Evolutionary conservation across 2,329 filamentous ascomycete species (phyloP).

Genomic region (Madurella fahalii): DNA sequence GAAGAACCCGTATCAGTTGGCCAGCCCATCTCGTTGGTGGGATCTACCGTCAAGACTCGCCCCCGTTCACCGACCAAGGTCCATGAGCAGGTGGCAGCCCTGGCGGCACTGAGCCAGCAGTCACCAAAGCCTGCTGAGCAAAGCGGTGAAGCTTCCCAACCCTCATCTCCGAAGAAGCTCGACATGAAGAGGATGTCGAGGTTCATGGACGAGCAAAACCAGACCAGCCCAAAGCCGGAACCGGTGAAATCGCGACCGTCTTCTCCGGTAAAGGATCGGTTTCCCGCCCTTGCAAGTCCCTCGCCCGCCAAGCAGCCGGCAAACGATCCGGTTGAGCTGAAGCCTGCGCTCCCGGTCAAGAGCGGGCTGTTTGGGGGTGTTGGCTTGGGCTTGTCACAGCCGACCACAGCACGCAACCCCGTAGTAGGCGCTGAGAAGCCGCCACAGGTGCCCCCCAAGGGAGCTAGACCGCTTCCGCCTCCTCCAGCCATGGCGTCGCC

Average conservation of each 20-base stretch:
- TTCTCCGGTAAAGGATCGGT: constrained; percentile 33
- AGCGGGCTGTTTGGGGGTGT: constrained; percentile 32
- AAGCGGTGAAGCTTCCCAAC: constrained; percentile 34
- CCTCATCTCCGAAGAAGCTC: constrained; percentile 54
- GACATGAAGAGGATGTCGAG: constrained; percentile 56
- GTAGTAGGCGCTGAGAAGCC: constrained; percentile 6
- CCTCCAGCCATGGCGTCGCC: constrained; percentile 13
- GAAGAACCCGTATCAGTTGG: constrained; percentile 23
- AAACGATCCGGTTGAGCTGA: constrained; percentile 27
- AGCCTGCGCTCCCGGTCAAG: constrained; percentile 37
- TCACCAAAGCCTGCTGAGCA: constrained; percentile 22
- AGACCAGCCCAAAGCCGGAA: constrained; percentile 28
- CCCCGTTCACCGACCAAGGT: constrained; percentile 31
- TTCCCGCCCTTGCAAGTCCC: constrained; percentile 25
- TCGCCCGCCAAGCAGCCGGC: constrained; percentile 28
- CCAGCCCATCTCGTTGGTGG: constrained; percentile 26
- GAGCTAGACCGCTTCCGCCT: constrained; percentile 31
- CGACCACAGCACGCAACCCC: constrained; percentile 6
- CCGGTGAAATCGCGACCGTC: constrained; percentile 27
- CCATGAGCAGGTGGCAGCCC: constrained; percentile 32
- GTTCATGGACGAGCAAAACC: constrained; percentile 48
- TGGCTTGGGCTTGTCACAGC: constrained; percentile 15
- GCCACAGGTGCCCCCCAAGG: constrained; percentile 17
- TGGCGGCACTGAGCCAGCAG: constrained; percentile 26
- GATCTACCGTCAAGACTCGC: constrained; percentile 25